Percentiles rank a stretch among this genome's conserved stretches.
Evolutionary conservation across 1,139 yeast species (phyloP).

Genomic region (Zygoascus sp.): DNA sequence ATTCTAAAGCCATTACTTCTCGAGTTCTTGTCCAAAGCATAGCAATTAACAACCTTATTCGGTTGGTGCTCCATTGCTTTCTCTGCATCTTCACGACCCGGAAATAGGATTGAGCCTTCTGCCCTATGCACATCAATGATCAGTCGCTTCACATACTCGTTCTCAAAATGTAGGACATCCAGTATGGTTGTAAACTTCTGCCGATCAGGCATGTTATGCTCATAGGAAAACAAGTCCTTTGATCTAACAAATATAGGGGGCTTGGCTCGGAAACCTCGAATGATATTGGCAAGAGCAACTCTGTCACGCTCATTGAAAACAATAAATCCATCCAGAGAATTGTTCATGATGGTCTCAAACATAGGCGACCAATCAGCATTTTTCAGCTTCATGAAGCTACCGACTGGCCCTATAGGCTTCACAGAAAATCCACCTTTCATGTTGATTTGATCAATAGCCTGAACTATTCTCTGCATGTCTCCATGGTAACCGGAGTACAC

Average conservation of each 20-base stretch:
- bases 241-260: constrained; percentile 49
- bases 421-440: constrained; percentile 38
- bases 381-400: constrained; percentile 55
- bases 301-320: constrained; percentile 65
- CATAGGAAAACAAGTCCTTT: constrained; percentile 53
- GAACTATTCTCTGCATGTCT: constrained; percentile 1
- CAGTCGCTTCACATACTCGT: constrained; percentile 53
- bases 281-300: constrained; percentile 42
- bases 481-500: constrained; percentile 4
- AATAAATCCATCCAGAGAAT: constrained; percentile 57
- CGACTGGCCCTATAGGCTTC: constrained; percentile 82
- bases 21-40: constrained; percentile 24
- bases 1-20: constrained; percentile 9
- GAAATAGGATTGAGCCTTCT: constrained; percentile 55
- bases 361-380: constrained; percentile 58
- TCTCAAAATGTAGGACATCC: constrained; percentile 55
- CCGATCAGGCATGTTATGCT: constrained; percentile 36
- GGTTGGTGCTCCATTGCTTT: constrained; percentile 37
- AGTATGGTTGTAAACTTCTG: constrained; percentile 45
- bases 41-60: constrained; percentile 45
- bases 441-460: not conserved
- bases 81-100: constrained; percentile 51
- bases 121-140: constrained; percentile 61
- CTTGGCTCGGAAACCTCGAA: constrained; percentile 36
- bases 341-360: constrained; percentile 50